Evolutionary conservation across 352 stramenopile species (phyloP).

Genomic region (Phytophthora ohioensis): DNA sequence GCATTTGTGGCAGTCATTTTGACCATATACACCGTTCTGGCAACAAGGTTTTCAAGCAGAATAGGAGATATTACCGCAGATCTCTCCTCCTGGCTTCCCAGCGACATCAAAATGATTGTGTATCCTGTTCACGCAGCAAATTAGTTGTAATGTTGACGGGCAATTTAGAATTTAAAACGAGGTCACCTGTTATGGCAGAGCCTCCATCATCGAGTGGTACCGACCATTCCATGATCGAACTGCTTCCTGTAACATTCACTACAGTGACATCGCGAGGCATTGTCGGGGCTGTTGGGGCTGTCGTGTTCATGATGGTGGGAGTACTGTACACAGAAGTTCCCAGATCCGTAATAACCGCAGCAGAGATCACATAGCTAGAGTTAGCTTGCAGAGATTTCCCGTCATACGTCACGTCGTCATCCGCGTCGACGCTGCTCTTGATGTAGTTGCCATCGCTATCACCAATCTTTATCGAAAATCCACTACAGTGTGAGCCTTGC

Average conservation of each 20-base stretch:
- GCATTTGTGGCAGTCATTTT: conserved; percentile 59
- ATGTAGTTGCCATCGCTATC: conserved; percentile 29
- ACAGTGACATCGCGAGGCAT: conserved; percentile 40
- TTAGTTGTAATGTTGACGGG: neutral
- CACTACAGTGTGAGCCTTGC: conserved; percentile 51
- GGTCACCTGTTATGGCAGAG: conserved; percentile 49
- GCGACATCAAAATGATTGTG: conserved; percentile 27
- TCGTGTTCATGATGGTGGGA: conserved; percentile 36
- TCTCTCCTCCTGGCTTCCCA: conserved; percentile 25
- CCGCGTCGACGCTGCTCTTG: conserved; percentile 27
- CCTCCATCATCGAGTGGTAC: conserved; percentile 57
- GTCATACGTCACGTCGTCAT: conserved; percentile 32
- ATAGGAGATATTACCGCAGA: conserved; percentile 20
- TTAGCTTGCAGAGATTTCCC: conserved; percentile 42
- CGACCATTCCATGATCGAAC: conserved; percentile 46
- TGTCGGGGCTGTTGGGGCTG: conserved; percentile 37
- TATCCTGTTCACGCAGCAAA: conserved; percentile 29
- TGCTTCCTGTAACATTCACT: conserved; percentile 47
- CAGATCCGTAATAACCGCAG: conserved; percentile 51
- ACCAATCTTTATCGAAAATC: conserved; percentile 53
- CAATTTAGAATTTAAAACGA: neutral
- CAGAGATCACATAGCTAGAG: conserved; percentile 43
- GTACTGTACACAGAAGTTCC: conserved; percentile 51
- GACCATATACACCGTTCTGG: conserved; percentile 56
- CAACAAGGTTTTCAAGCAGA: conserved; percentile 40